Percentiles rank a stretch among this genome's conserved stretches.
These are phyloP conservation scores for Tricholoma furcatifolium DNA, from an alignment of 768 basidiomycete genomes.

Conservation along the genomic window DNA sequence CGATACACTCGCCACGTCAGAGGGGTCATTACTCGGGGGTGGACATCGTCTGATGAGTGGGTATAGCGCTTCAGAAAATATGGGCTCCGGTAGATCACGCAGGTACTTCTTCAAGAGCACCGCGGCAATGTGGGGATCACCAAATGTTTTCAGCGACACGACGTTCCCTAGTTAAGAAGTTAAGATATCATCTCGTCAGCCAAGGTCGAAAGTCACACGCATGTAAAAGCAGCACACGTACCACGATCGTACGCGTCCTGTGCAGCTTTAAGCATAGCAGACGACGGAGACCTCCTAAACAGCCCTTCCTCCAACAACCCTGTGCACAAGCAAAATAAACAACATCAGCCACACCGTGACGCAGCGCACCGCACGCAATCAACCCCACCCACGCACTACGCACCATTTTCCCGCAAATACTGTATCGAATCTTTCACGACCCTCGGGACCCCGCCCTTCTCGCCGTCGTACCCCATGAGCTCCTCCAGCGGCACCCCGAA, in stretches of 20 bases:
- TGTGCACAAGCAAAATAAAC: constrained; percentile 12
- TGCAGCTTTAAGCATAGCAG: constrained; percentile 66
- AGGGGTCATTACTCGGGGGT: constrained; percentile 43
- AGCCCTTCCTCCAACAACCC: constrained; percentile 75
- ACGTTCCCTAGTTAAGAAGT: constrained; percentile 58
- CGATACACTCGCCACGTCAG: constrained; percentile 54
- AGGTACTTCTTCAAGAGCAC: constrained; percentile 86
- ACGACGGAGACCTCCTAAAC: constrained; percentile 80
- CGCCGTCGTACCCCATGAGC: constrained; percentile 80
- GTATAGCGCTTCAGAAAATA: constrained; percentile 75
- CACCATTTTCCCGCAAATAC: constrained; percentile 64
- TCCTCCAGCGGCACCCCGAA: constrained; percentile 84
- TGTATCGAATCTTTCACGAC: constrained; percentile 76
- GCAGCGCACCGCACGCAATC: too few species aligned
- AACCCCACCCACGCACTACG: too few species aligned
- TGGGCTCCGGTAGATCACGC: constrained; percentile 73
- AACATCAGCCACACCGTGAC: too few species aligned
- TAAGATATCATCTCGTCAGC: too few species aligned
- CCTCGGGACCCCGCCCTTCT: constrained; percentile 80
- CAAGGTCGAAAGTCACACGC: too few species aligned
- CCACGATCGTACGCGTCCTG: constrained; percentile 87
- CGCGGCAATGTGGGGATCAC: constrained; percentile 78
- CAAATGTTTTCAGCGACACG: constrained; percentile 73
- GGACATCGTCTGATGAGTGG: constrained; percentile 69
- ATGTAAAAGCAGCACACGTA: too few species aligned